Conservation (phyloP, 306 rosid species). For the Gillenia trifoliata region DNA sequence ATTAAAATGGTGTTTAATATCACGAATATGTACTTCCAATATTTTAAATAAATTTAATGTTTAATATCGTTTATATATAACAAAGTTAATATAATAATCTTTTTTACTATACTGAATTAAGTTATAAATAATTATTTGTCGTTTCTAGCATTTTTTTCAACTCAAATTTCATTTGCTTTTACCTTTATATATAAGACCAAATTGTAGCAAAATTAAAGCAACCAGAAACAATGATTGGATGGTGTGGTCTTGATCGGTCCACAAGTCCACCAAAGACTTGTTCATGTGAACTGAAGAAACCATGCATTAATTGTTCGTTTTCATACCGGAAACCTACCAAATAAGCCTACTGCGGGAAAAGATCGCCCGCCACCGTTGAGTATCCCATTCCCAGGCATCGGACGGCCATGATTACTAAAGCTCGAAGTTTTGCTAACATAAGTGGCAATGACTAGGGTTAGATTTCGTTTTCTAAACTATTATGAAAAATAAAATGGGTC, state of each 20-base stretch:
- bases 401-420: not conserved
- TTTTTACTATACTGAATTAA: no score
- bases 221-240: not conserved
- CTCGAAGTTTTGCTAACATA: not conserved
- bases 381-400: not conserved
- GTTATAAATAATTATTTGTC: no score
- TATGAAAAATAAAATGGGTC: not conserved
- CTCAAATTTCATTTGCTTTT: not conserved
- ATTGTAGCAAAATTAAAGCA: not conserved
- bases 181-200: not conserved
- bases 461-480: not conserved
- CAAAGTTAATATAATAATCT: no score
- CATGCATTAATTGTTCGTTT: not conserved
- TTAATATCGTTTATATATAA: no score
- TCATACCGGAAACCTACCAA: not conserved
- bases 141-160: not conserved
- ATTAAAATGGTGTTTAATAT: no score
- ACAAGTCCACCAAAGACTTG: conserved; percentile 2
- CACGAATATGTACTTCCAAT: no score
- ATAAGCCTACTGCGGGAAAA: not conserved
- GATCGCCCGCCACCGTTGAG: not conserved
- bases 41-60: no score
- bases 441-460: not conserved
- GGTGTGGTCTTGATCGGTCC: not conserved
- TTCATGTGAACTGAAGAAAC: not conserved